Evolutionary conservation across 73 alveolate species (phyloP).

Genomic region (Paramecium sonneborni): DNA sequence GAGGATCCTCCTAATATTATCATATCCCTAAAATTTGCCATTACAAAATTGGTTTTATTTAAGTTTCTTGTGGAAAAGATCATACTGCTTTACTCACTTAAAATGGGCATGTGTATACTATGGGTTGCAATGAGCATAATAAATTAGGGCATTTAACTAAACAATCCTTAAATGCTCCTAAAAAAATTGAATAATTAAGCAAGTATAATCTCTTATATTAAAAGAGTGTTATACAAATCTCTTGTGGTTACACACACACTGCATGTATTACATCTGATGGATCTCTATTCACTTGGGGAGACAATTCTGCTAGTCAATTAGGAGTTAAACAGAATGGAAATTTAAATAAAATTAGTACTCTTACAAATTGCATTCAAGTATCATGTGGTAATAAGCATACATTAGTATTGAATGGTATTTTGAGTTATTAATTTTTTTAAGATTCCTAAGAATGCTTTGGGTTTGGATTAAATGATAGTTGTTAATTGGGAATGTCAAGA

Average conservation of each 20-base stretch:
- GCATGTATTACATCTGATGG: conserved; percentile 16
- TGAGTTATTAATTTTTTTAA: neutral
- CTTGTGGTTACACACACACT: conserved; percentile 75
- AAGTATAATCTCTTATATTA: neutral
- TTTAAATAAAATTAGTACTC: neutral
- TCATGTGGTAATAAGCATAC: conserved; percentile 48
- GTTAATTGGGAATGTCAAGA: neutral
- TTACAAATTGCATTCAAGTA: neutral
- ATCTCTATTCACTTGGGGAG: conserved; percentile 22
- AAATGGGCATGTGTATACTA: conserved; percentile 67
- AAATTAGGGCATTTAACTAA: conserved; percentile 68
- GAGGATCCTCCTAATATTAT: conserved; percentile 52
- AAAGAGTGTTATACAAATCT: conserved; percentile 51
- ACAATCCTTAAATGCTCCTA: conserved; percentile 61
- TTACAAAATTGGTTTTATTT: conserved; percentile 62
- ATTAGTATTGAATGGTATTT: neutral
- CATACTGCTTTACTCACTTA: conserved; percentile 75
- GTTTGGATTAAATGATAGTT: neutral
- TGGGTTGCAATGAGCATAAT: conserved; percentile 75
- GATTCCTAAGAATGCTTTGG: neutral
- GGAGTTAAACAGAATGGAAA: neutral
- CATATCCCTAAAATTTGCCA: conserved; percentile 74
- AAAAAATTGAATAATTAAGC: conserved; percentile 67
- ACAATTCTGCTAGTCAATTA: neutral
- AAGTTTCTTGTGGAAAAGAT: conserved; percentile 78